These are phyloP conservation scores for Echria macrotheca DNA, from an alignment of 495 filamentous ascomycete species.

Conservation along the genomic window DNA sequence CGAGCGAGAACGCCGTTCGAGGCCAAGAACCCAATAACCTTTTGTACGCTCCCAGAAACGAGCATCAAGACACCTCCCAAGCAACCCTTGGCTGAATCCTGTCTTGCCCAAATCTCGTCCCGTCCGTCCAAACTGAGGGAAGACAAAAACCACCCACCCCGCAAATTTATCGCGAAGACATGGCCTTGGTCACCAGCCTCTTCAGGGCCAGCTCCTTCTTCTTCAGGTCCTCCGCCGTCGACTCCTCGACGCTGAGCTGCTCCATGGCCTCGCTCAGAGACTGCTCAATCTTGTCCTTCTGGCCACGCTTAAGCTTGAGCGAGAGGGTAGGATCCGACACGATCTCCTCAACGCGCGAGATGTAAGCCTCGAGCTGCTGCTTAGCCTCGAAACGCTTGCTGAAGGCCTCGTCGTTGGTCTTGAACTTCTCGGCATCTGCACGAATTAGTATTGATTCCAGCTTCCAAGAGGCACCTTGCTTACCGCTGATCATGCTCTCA, in stretches of 20 bases:
- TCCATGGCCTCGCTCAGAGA: conserved; percentile 53
- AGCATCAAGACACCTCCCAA: conserved; percentile 31
- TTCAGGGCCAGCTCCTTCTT: conserved; percentile 99
- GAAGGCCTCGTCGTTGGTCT: conserved; percentile 94
- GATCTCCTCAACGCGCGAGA: conserved; percentile 97
- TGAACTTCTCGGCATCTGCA: conserved; percentile 94
- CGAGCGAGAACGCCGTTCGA: conserved; percentile 23
- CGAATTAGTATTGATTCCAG: conserved; percentile 11
- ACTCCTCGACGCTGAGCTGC: conserved; percentile 54
- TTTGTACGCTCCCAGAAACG: conserved; percentile 23
- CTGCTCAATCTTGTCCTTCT: conserved; percentile 99
- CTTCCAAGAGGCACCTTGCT: conserved; percentile 23
- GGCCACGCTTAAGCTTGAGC: conserved; percentile 95
- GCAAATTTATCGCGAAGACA: conserved; percentile 70
- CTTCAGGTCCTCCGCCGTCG: conserved; percentile 89
- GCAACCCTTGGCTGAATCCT: conserved; percentile 22
- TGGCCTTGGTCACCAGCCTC: conserved; percentile 95
- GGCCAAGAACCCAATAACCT: conserved; percentile 17
- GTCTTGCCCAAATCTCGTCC: conserved; percentile 13
- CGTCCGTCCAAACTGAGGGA: conserved; percentile 25
- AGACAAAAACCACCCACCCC: conserved; percentile 25
- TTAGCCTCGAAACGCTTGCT: conserved; percentile 98
- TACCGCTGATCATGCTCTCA: conserved; percentile 92
- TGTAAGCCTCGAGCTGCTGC: conserved; percentile 99
- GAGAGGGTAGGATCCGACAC: conserved; percentile 93